Conservation (phyloP, 345 rosid genomes). For the Heritiera fomes region DNA sequence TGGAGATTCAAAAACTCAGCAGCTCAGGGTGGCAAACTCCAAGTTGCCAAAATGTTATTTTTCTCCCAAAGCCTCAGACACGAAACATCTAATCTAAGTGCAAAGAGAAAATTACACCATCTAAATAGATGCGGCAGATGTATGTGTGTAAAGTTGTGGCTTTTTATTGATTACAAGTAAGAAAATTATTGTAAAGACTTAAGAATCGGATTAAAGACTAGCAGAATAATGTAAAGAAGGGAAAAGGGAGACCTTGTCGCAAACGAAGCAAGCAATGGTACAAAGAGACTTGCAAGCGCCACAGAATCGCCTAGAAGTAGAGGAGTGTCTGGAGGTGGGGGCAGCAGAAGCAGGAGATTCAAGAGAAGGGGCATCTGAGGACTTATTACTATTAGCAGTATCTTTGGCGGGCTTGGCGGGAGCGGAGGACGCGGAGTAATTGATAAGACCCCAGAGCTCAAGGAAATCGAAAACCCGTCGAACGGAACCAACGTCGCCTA, state of each 20-base stretch:
- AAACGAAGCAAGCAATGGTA: conserved; percentile 80
- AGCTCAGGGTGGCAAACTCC: not conserved
- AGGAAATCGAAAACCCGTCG: conserved; percentile 89
- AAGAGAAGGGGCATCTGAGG: conserved; percentile 33
- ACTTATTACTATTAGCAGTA: conserved; percentile 27
- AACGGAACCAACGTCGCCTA: conserved; percentile 84
- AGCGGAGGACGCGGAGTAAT: conserved; percentile 52
- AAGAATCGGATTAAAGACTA: not conserved
- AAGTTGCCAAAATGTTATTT: not conserved
- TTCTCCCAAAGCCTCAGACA: not conserved
- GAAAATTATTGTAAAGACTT: not conserved
- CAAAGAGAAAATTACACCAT: not conserved
- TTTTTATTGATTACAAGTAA: not conserved
- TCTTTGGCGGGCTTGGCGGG: conserved; percentile 66
- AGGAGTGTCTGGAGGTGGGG: not conserved
- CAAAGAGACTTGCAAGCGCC: conserved; percentile 80
- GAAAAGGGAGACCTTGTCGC: conserved; percentile 62
- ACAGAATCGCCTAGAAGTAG: conserved; percentile 53
- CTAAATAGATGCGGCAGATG: no score
- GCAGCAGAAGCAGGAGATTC: conserved; percentile 29
- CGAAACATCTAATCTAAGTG: not conserved
- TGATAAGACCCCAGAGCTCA: conserved; percentile 85
- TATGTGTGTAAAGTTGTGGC: conserved; percentile 43
- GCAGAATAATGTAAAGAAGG: not conserved
- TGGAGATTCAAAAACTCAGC: conserved; percentile 8